Percentiles rank a stretch among this genome's conserved stretches.
Conservation (phyloP, 305 asterid genomes). For the Ilex paraguariensis region DNA sequence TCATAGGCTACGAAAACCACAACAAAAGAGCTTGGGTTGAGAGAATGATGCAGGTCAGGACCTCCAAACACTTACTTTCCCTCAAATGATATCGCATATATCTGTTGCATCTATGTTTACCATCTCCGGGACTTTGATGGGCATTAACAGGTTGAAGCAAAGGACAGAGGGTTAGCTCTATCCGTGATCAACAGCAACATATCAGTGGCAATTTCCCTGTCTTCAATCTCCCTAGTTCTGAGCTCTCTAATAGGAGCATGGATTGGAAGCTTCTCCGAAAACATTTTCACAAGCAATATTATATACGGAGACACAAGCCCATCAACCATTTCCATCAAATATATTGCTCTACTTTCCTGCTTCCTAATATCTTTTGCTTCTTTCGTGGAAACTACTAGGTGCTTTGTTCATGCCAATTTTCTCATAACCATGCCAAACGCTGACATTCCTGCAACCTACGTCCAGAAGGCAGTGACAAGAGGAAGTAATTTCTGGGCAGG, state of each 20-base stretch:
- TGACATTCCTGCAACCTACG: slow-evolving; percentile 30
- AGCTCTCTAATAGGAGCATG: slow-evolving; percentile 49
- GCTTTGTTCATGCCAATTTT: slow-evolving; percentile 51
- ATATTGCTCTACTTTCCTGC: slow-evolving; percentile 34
- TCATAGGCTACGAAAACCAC: slow-evolving; percentile 55
- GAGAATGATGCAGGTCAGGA: slow-evolving; percentile 45
- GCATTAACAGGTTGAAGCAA: background rate
- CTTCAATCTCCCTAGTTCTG: slow-evolving; percentile 37
- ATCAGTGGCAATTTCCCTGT: slow-evolving; percentile 20
- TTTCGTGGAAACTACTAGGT: slow-evolving; percentile 47
- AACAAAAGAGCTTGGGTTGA: slow-evolving; percentile 56
- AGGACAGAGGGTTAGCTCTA: background rate
- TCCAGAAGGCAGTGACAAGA: slow-evolving; percentile 47
- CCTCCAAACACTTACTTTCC: too few species aligned
- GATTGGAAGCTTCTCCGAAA: slow-evolving; percentile 36
- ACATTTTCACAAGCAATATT: slow-evolving; percentile 17
- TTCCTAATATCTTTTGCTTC: slow-evolving; percentile 51
- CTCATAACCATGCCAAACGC: slow-evolving; percentile 63
- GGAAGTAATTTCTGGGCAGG: slow-evolving; percentile 59
- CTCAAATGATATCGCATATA: too few species aligned
- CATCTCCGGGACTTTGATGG: too few species aligned
- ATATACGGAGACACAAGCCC: slow-evolving; percentile 35
- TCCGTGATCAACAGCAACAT: slow-evolving; percentile 24
- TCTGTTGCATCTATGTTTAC: too few species aligned
- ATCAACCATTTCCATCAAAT: slow-evolving; percentile 29